Percentiles rank a stretch among this genome's conserved stretches.
These are phyloP conservation scores for Funneliformis caledonium DNA, from an alignment of 371 early-diverging fungal genomes.

Conservation along the genomic window DNA sequence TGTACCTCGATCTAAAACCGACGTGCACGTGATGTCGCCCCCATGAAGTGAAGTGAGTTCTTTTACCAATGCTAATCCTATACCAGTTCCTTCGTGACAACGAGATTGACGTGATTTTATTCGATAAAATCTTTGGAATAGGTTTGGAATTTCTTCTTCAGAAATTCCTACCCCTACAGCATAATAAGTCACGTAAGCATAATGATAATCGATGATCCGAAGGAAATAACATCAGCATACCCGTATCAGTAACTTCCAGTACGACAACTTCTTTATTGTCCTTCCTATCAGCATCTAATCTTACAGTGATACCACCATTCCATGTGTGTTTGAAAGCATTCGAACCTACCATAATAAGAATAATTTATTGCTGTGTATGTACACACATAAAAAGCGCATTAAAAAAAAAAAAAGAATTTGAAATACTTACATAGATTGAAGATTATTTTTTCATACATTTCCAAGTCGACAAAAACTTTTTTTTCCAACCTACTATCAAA, in stretches of 20 bases:
- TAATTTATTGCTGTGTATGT: neutral
- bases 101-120: conserved; percentile 49
- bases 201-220: neutral
- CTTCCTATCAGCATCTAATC: conserved; percentile 43
- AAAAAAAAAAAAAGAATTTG: neutral
- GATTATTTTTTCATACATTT: conserved; percentile 56
- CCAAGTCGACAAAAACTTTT: conserved; percentile 50
- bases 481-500: conserved; percentile 29
- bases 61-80: conserved; percentile 52
- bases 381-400: neutral
- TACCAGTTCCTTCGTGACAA: conserved; percentile 54
- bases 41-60: conserved; percentile 53
- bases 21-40: conserved; percentile 48
- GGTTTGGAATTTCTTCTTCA: conserved; percentile 41
- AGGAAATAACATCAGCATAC: neutral
- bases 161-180: conserved; percentile 49
- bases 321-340: conserved; percentile 53
- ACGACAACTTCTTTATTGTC: conserved; percentile 44
- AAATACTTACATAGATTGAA: conserved; percentile 46
- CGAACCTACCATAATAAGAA: conserved; percentile 38
- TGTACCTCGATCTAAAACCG: conserved; percentile 46
- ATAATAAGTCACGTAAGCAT: neutral
- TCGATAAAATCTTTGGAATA: conserved; percentile 54
- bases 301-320: conserved; percentile 47
- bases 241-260: conserved; percentile 45